Conservation (phyloP, 1,284 basidiomycete genomes). For the Microbotryum silenes-acaulis region DNA sequence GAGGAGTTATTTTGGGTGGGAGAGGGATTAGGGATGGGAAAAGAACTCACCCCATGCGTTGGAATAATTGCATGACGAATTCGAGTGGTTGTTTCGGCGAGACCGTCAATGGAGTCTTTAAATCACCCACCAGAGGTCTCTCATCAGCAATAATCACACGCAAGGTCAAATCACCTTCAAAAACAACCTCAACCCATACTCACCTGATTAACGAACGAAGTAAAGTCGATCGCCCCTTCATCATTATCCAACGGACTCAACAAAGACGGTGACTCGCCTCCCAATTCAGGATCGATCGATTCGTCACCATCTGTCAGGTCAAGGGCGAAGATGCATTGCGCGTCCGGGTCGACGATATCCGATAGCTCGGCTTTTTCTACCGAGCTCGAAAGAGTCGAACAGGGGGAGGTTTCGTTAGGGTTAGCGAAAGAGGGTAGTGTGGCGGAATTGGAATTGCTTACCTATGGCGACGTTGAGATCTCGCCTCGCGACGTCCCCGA, state of each 20-base stretch:
- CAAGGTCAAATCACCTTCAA: no score
- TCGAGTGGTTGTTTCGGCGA: slow-evolving; percentile 89
- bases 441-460: slow-evolving; percentile 36
- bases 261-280: background rate
- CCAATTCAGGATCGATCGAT: background rate
- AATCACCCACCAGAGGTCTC: background rate
- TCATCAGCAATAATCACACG: no score
- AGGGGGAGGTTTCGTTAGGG: background rate
- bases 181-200: slow-evolving; percentile 18
- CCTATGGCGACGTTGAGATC: slow-evolving; percentile 81
- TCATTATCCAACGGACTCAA: slow-evolving; percentile 1
- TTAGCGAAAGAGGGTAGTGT: background rate
- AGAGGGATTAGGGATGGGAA: background rate
- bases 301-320: slow-evolving; percentile 30
- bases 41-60: slow-evolving; percentile 79
- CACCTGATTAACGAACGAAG: slow-evolving; percentile 88
- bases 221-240: slow-evolving; percentile 56
- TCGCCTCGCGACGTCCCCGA: slow-evolving; percentile 81
- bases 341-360: slow-evolving; percentile 56
- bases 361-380: slow-evolving; percentile 63
- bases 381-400: background rate
- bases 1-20: slow-evolving; percentile 7
- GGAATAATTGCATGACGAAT: slow-evolving; percentile 93
- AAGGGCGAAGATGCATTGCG: slow-evolving; percentile 57
- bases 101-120: slow-evolving; percentile 80